Base-by-base conservation (phyloP, 345 rosid species). In the Diplotaxis tenuifolia region DNA sequence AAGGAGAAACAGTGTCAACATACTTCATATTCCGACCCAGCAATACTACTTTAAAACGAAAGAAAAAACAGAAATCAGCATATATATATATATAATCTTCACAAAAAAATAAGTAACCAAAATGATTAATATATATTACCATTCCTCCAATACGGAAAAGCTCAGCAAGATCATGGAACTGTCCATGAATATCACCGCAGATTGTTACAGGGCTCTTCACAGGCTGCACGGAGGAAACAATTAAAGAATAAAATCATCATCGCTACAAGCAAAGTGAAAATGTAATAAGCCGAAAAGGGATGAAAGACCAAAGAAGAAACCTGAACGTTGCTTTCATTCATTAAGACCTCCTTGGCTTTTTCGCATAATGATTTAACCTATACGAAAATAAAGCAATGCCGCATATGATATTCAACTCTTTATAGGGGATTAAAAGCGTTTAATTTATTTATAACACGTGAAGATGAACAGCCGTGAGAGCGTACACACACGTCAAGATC, bases 241-340 rank as follows among this genome's bases (percentile, higher is more conserved):
- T 53, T 1, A 9, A 1, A 12, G 14, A 62, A 62, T 29, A 15
- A 2, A 20, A 5, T 16, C 38, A 5, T 16, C 38, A 56, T 34
- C 15, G 61, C 34, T 8, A 25, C 3, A 25, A 5, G 28, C 28
- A 5, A 25, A 25, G 28, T 1, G 25, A 25, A 5, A n/a, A n/a
- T n/a, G n/a, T n/a, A n/a, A 25, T 25, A 7, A 31, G 36, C 9
- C 9, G 9, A 31, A 31, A 10, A 31, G 36, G 8, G 20, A 42
- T 29, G 70, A 22, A 49, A 56, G 75, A 65, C n/a, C 61, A 54
- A 25, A 72, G 57, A 50, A 71, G 31, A 22, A 36, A 92, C 99
- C 99, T 96, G 99, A 79, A 96, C 99, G 64, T 90, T 95, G 93
- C 97, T 95, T 83, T 95, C 99, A 64, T 87, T 86, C 98, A 95